phyloP scores from a whole-genome alignment of 2,329 filamentous ascomycete species.

The Aspergillus vadensis region DNA sequence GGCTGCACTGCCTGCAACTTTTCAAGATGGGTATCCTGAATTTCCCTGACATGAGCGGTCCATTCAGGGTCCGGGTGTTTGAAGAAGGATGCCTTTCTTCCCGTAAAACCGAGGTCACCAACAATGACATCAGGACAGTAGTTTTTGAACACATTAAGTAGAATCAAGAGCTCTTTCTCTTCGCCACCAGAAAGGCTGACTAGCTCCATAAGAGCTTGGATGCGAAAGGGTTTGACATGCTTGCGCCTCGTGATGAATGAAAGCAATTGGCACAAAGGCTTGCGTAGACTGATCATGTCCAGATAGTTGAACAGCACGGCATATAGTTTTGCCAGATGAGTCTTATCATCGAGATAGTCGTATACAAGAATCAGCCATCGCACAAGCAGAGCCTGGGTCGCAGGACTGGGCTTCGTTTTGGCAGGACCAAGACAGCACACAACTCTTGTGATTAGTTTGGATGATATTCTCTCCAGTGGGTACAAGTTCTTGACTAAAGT shows the following conservation, averaged over 20 bases:
- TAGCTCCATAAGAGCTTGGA: constrained; percentile 67
- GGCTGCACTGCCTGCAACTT: constrained; percentile 45
- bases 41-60: constrained; percentile 66
- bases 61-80: constrained; percentile 76
- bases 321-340: constrained; percentile 69
- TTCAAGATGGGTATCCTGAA: constrained; percentile 62
- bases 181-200: constrained; percentile 58
- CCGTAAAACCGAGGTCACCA: constrained; percentile 60
- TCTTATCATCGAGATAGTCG: constrained; percentile 66
- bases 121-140: constrained; percentile 89
- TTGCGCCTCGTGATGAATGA: constrained; percentile 77
- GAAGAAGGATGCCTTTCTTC: constrained; percentile 38
- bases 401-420: constrained; percentile 70
- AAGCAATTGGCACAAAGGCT: constrained; percentile 71
- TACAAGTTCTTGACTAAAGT: constrained; percentile 74
- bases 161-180: constrained; percentile 71
- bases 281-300: constrained; percentile 76
- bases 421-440: constrained; percentile 77
- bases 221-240: constrained; percentile 81
- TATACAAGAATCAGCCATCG: constrained; percentile 79
- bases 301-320: constrained; percentile 77
- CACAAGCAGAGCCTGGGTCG: constrained; percentile 69
- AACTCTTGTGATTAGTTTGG: constrained; percentile 63
- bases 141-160: constrained; percentile 83
- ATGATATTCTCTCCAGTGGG: constrained; percentile 65